Evolutionary conservation across 768 basidiomycete genomes (phyloP).

Genomic region (Tulasnella calospora): DNA sequence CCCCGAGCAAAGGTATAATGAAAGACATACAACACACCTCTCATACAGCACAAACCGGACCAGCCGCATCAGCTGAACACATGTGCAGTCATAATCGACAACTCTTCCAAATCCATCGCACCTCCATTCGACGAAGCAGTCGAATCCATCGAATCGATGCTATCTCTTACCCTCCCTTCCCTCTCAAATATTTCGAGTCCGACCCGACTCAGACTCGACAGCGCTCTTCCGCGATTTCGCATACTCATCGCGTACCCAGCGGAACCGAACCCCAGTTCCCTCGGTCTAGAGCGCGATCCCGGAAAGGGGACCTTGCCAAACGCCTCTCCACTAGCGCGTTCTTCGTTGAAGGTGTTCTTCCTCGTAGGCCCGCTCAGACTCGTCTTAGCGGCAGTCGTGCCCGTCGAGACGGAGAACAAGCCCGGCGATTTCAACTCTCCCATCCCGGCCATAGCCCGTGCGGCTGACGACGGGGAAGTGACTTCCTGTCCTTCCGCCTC

Average conservation of each 20-base stretch:
- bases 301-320: background rate
- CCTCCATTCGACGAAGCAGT: too few relatives aligned
- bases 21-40: too few relatives aligned
- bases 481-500: background rate
- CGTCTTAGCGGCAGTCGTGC: background rate
- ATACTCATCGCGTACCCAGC: background rate
- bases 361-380: background rate
- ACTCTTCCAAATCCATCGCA: background rate
- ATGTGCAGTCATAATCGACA: background rate
- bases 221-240: background rate
- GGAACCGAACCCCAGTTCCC: background rate
- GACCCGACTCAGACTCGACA: background rate
- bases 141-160: background rate
- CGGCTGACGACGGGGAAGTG: background rate
- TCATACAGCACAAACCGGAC: too few relatives aligned
- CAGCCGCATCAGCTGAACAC: background rate
- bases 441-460: background rate
- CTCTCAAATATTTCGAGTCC: background rate
- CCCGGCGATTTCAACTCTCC: background rate
- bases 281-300: background rate
- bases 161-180: background rate
- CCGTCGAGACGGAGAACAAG: background rate
- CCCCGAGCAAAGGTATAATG: too few relatives aligned
- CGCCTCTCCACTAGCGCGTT: background rate
- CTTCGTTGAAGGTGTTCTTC: background rate